Percentiles rank a stretch among this genome's conserved stretches.
These are phyloP conservation scores for Xylogone sp. DNA, from an alignment of 2,329 filamentous ascomycete species.

Conservation along the genomic window DNA sequence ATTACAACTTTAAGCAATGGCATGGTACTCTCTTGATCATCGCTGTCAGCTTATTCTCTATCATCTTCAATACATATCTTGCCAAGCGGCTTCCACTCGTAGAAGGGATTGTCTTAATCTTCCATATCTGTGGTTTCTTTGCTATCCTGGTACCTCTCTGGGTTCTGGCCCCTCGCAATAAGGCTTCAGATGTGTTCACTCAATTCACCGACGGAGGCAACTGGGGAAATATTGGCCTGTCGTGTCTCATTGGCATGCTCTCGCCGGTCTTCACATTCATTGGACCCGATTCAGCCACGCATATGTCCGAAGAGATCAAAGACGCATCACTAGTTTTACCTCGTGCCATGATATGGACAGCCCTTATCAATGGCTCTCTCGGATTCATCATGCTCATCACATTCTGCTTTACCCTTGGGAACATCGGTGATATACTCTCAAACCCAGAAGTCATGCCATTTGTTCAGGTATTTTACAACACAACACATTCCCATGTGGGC, in stretches of 20 bases:
- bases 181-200: constrained; percentile 19
- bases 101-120: constrained; percentile 36
- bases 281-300: constrained; percentile 18
- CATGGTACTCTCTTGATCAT: constrained; percentile 38
- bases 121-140: constrained; percentile 41
- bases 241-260: constrained; percentile 31
- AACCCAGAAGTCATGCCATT: constrained; percentile 42
- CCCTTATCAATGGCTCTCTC: constrained; percentile 41
- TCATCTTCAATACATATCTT: constrained; percentile 39
- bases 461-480: constrained; percentile 45
- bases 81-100: constrained; percentile 34
- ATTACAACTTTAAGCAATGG: constrained; percentile 32
- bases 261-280: constrained; percentile 23
- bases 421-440: constrained; percentile 31
- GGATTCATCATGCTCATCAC: constrained; percentile 37
- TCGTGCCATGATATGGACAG: constrained; percentile 39
- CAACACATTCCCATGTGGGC: constrained; percentile 36
- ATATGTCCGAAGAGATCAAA: constrained; percentile 44
- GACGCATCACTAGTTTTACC: constrained; percentile 42
- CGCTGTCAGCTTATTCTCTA: constrained; percentile 33
- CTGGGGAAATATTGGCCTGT: constrained; percentile 27
- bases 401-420: constrained; percentile 30
- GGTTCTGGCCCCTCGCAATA: constrained; percentile 13
- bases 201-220: constrained; percentile 24
- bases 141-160: constrained; percentile 36